Evolutionary conservation across 768 basidiomycete species (phyloP), one percentile per base, ranked within the genome.

Genomic region (Auricularia auricula-judae): DNA sequence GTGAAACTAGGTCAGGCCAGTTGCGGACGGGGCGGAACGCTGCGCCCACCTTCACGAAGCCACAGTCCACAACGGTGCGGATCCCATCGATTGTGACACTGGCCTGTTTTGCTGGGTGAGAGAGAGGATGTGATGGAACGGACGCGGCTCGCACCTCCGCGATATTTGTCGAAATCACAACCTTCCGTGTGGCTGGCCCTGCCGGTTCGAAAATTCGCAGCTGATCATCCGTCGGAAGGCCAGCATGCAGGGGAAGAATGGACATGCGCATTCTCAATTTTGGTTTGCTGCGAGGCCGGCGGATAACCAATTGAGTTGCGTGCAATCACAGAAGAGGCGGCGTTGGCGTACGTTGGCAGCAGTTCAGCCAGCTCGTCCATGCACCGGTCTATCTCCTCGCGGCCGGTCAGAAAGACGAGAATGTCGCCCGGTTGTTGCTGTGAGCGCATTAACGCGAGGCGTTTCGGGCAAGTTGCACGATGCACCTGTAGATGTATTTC

Each of bases 31-130:
- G 63, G 21, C 29, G 4, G 36, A 16, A n/a, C 35, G 36, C 8
- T 62, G 36, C n/a, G 51, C 64, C 23, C 68, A 92, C 93, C 84
- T 99, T 99, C 67, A 97, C 95, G 71, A 93, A 93, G 16, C 97
- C 97, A 65, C 86, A 87, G 70, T 99, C 97, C 3, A 98, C 81
- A 14, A 99, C 95, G 71, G 87, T 98, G 68, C 88, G 89, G 66
- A 98, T 87, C 3, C 95, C 94, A 51, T 98, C 93, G 64, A 99
- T 98, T 0, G 97, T 99, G 29, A 99, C 89, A 72, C 91, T 94
- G 16, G 97, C 95, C 91, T 92, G 65, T 29, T 44, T 35, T 65
- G 36, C 53, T 43, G n/a, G 61, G 10, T 51, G 5, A 36, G 10
- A 34, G 51, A 36, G 59, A 43, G 53, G 18, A 59, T 5, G n/a